These are phyloP conservation scores for Malus fusca DNA, from an alignment of 306 rosid species.

Conservation along the genomic window DNA sequence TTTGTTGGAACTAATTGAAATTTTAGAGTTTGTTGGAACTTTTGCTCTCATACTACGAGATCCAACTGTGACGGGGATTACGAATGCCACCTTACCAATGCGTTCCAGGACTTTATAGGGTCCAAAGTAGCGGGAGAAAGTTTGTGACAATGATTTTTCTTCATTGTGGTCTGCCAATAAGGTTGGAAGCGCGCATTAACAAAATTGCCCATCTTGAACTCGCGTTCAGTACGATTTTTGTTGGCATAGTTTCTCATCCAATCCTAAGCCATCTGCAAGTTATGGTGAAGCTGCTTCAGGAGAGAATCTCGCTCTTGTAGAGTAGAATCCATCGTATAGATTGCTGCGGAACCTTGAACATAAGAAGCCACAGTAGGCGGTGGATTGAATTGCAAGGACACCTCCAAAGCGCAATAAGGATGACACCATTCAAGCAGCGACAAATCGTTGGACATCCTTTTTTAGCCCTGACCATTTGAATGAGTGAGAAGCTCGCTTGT, in stretches of 20 bases:
- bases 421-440: background rate
- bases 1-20: background rate
- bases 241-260: background rate
- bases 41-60: no score
- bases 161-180: background rate
- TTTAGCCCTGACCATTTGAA: background rate
- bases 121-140: background rate
- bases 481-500: no score
- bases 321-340: background rate
- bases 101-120: background rate
- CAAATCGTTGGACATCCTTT: background rate
- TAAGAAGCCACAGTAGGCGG: background rate
- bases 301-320: background rate
- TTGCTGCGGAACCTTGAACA: accelerated
- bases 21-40: background rate
- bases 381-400: no score
- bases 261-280: background rate
- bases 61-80: no score
- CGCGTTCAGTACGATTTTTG: background rate
- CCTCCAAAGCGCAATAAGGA: no score
- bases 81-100: background rate
- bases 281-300: background rate
- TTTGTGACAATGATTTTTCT: background rate
- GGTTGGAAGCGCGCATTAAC: background rate
- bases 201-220: background rate